These are phyloP conservation scores for Myriosclerotinia curreyana DNA, from an alignment of 2,329 filamentous ascomycete species.

Conservation along the genomic window DNA sequence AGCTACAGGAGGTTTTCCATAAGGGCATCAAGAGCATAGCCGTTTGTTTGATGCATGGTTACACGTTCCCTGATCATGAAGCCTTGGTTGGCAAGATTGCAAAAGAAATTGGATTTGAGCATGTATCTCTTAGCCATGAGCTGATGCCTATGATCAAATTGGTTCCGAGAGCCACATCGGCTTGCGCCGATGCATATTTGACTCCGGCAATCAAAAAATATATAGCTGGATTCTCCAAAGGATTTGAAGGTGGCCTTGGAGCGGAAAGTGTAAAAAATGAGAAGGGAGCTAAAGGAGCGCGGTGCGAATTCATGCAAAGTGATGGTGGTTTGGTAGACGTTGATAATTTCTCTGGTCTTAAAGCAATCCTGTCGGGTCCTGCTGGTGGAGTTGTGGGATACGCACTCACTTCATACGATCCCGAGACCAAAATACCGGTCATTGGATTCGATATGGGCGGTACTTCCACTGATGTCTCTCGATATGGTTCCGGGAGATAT, in stretches of 20 bases:
- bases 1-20: conserved; percentile 66
- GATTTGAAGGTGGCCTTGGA: conserved; percentile 78
- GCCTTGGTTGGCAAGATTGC: conserved; percentile 73
- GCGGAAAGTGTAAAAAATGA: conserved; percentile 69
- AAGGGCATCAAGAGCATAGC: conserved; percentile 76
- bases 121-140: conserved; percentile 77
- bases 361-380: conserved; percentile 82
- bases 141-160: conserved; percentile 80
- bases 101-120: conserved; percentile 74
- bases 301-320: conserved; percentile 95
- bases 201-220: conserved; percentile 70
- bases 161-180: conserved; percentile 65
- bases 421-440: conserved; percentile 75
- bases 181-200: conserved; percentile 72
- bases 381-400: conserved; percentile 94
- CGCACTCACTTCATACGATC: conserved; percentile 85
- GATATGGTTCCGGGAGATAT: conserved; percentile 71
- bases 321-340: conserved; percentile 63
- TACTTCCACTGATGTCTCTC: conserved; percentile 85
- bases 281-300: conserved; percentile 62
- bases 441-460: conserved; percentile 98
- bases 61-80: conserved; percentile 87
- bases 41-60: conserved; percentile 88
- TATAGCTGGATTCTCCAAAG: conserved; percentile 71
- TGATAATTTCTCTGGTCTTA: conserved; percentile 77